phyloP scores from a whole-genome alignment of 1,284 basidiomycete genomes.

The Ganoderma meredithae region DNA sequence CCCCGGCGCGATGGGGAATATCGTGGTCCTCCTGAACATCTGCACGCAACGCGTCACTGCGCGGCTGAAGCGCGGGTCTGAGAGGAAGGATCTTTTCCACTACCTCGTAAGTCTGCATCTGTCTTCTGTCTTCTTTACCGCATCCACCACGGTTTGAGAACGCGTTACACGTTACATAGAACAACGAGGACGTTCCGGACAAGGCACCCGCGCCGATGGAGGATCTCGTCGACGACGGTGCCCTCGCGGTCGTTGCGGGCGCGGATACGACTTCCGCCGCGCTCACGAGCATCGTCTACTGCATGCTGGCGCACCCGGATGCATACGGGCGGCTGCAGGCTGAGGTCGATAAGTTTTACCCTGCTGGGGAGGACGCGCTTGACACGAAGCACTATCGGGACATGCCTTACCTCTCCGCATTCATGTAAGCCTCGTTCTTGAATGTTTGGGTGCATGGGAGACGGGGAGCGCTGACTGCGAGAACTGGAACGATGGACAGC shows the following conservation, averaged over 20 bases:
- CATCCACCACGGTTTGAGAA: no score
- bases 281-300: conserved; percentile 36
- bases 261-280: conserved; percentile 41
- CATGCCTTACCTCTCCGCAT: conserved; percentile 42
- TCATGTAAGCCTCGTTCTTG: not conserved
- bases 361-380: conserved; percentile 34
- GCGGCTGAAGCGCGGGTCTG: not conserved
- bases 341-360: conserved; percentile 42
- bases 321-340: conserved; percentile 33
- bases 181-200: conserved; percentile 31
- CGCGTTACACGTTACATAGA: conserved; percentile 18
- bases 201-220: conserved; percentile 14
- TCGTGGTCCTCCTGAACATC: not conserved
- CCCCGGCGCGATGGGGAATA: not conserved
- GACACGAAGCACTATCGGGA: conserved; percentile 32
- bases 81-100: not conserved
- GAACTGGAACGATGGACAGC: conserved; percentile 41
- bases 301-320: conserved; percentile 31
- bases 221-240: conserved; percentile 27
- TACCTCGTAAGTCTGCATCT: not conserved
- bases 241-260: conserved; percentile 36
- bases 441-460: no score
- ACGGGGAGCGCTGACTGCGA: not conserved
- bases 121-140: no score
- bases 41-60: not conserved